Evolutionary conservation across 805 yeast genomes (phyloP), one percentile per base, ranked within the genome.

Genomic region (Yarrowia divulgata): DNA sequence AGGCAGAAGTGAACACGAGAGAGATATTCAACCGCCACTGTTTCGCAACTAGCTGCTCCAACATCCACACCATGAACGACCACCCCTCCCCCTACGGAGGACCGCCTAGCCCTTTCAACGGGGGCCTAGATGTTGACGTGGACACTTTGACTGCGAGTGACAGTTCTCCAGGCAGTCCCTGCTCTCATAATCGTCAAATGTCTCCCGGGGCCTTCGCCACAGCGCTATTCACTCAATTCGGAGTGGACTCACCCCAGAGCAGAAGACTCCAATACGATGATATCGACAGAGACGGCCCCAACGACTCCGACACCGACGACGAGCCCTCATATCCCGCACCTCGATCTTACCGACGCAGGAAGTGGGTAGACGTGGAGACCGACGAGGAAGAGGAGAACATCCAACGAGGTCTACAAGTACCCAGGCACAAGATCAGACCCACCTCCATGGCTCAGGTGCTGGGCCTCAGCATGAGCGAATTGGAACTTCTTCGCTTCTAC

Each of bases 381-480:
- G 58, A 52, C 16, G 60, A 23, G 10, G 60, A 54, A 13, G 32
- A 39, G 14, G 35, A 54, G 7, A 23, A 23, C 29, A 4, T 2
- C 29, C 2, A 13, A 19, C 13, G 10, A 10, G 7, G 14, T 14
- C 6, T 10, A 35, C 12, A 5, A 4, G 13, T 14, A 23, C 19
- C n/a, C 42, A 13, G 19, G 39, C 60, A 54, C 34, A 54, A 39
- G 19, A 45, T 39, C 9, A 13, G 60, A 14, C 60, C 60, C 3
- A 54, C 60, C 3, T 54, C 60, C 8, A 54, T 54, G 60, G 60
- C 60, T 34, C 39, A 54, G 19, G 45, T 54, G 4, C 19, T 54
- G 19, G 60, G 60, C 9, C 60, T 54, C 60, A 54, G 39, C 34
- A 37, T 54, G 60, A 54, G 45, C 16, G 60, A 54, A n/a, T 35